These are phyloP conservation scores for Teunomyces atbi DNA, from an alignment of 805 yeast genomes.

Conservation along the genomic window DNA sequence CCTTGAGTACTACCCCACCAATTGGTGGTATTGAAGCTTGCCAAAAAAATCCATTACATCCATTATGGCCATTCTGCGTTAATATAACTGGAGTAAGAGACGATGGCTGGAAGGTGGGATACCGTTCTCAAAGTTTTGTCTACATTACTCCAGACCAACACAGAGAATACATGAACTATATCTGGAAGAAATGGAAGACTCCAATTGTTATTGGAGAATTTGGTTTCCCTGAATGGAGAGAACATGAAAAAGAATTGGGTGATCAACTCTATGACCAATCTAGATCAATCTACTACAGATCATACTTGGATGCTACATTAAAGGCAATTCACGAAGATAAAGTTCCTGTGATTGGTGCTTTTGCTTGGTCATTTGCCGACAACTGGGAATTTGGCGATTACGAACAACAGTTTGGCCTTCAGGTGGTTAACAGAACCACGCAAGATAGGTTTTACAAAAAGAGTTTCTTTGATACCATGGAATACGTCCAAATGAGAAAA, in stretches of 20 bases:
- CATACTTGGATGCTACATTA: slow-evolving; percentile 24
- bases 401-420: slow-evolving; percentile 20
- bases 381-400: slow-evolving; percentile 33
- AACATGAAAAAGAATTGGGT: slow-evolving; percentile 19
- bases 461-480: slow-evolving; percentile 5
- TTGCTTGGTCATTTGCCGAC: slow-evolving; percentile 34
- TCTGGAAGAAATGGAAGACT: slow-evolving; percentile 20
- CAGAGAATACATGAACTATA: slow-evolving; percentile 24
- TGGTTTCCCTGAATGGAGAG: slow-evolving; percentile 33
- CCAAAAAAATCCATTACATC: slow-evolving; percentile 15
- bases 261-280: slow-evolving; percentile 27
- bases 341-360: slow-evolving; percentile 27
- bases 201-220: slow-evolving; percentile 31
- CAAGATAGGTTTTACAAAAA: slow-evolving; percentile 23
- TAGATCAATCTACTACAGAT: slow-evolving; percentile 27
- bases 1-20: slow-evolving; percentile 16
- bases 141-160: slow-evolving; percentile 22
- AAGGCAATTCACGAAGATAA: slow-evolving; percentile 21
- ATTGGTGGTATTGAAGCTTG: slow-evolving; percentile 24
- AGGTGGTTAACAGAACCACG: slow-evolving; percentile 24
- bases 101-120: slow-evolving; percentile 21
- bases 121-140: slow-evolving; percentile 19
- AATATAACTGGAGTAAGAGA: slow-evolving; percentile 10
- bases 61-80: slow-evolving; percentile 26
- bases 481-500: not conserved